These are phyloP conservation scores for Sarcomyxa edulis DNA, from an alignment of 768 basidiomycete genomes.

Conservation along the genomic window DNA sequence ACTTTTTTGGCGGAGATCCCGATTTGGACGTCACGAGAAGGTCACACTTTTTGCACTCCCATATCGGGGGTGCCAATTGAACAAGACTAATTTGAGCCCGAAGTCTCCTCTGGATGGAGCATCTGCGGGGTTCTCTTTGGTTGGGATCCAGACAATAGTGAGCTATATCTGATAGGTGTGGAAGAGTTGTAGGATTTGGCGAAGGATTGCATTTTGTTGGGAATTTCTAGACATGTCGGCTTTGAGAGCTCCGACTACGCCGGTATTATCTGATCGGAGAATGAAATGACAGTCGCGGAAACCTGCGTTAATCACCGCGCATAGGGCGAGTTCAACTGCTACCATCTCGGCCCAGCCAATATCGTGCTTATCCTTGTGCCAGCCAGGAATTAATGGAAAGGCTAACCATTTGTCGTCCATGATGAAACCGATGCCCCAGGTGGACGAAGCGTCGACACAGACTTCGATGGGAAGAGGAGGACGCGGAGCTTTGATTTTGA, in stretches of 20 bases:
- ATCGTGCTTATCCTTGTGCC: slow-evolving; percentile 14
- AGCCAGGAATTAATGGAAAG: slow-evolving; percentile 15
- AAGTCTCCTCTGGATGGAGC: no score
- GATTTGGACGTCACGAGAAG: no score
- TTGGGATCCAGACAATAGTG: slow-evolving; percentile 18
- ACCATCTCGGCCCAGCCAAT: slow-evolving; percentile 27
- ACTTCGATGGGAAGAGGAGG: slow-evolving; percentile 8
- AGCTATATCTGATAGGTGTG: slow-evolving; percentile 20
- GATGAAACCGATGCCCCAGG: slow-evolving; percentile 24
- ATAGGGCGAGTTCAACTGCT: slow-evolving; percentile 17
- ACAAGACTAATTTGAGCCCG: no score
- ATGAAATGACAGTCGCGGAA: slow-evolving; percentile 12
- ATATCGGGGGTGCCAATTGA: no score
- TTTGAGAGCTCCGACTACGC: slow-evolving; percentile 22
- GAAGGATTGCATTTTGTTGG: slow-evolving; percentile 22
- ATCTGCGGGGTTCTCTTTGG: slow-evolving; percentile 15
- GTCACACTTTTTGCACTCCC: no score
- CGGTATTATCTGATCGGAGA: slow-evolving; percentile 24
- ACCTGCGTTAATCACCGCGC: slow-evolving; percentile 6
- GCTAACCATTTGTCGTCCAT: slow-evolving; percentile 15
- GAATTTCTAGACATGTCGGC: slow-evolving; percentile 19
- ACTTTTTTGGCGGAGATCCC: no score
- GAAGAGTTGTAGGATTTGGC: slow-evolving; percentile 17
- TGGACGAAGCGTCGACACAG: slow-evolving; percentile 22
- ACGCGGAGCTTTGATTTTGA: no score